Conservation (phyloP, 2,329 filamentous ascomycete species). For the Fusarium luffae region DNA sequence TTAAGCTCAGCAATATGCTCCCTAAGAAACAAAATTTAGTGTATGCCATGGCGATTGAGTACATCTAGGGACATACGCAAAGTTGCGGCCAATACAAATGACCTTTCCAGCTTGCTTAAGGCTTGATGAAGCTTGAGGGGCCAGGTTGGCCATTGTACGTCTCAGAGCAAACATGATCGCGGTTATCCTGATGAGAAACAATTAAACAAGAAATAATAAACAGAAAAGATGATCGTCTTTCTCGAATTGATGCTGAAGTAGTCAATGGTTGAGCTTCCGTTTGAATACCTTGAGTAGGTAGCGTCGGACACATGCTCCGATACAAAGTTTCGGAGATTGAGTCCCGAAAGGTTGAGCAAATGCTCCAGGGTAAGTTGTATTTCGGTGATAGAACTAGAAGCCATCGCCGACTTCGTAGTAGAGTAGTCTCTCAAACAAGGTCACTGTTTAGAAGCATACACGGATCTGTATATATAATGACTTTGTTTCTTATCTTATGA, state of each 20-base stretch:
- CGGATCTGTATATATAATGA: not conserved
- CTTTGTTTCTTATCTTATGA: not conserved
- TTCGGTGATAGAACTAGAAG: not conserved
- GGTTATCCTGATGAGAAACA: not conserved
- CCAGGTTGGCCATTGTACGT: constrained; percentile 53
- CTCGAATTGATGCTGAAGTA: constrained; percentile 5
- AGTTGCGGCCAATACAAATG: constrained; percentile 95
- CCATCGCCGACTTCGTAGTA: constrained; percentile 19
- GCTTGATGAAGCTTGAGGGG: constrained; percentile 55
- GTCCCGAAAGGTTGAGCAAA: constrained; percentile 17
- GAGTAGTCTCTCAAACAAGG: not conserved
- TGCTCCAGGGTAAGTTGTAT: constrained; percentile 4
- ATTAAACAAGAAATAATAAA: not conserved
- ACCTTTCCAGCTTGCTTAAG: constrained; percentile 75
- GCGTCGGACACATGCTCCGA: constrained; percentile 40
- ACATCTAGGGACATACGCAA: constrained; percentile 72
- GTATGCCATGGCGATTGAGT: not conserved
- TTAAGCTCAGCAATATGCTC: constrained; percentile 95
- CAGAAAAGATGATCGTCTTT: not conserved
- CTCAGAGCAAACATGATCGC: constrained; percentile 52
- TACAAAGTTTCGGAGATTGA: constrained; percentile 43
- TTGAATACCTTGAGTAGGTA: constrained; percentile 24
- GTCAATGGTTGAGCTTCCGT: constrained; percentile 2
- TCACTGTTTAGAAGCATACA: not conserved
- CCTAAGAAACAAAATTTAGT: constrained; percentile 56